phyloP scores from a whole-genome alignment of 148 eudicot genomes.

The Camellia lanceoleosa region DNA sequence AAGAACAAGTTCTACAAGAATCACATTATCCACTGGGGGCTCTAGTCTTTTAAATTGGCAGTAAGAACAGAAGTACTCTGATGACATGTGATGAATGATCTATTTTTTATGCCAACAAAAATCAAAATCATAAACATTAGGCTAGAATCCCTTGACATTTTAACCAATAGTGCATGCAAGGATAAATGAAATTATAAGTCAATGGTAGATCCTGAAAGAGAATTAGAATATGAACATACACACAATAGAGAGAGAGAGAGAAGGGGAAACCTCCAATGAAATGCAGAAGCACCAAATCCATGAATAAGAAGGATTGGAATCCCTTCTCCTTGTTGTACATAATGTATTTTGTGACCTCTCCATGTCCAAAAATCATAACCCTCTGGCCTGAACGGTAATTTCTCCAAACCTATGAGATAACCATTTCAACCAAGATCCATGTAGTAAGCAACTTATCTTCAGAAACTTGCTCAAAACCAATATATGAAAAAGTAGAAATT shows the following conservation, averaged over 20 bases:
- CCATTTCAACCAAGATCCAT: slow-evolving; percentile 1
- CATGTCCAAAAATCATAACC: slow-evolving; percentile 95
- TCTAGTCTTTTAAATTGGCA: slow-evolving; percentile 2
- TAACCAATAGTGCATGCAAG: neutral
- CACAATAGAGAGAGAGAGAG: neutral
- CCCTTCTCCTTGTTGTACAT: slow-evolving; percentile 89
- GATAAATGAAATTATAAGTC: neutral
- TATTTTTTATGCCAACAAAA: neutral
- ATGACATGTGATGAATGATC: neutral
- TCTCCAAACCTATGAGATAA: slow-evolving; percentile 59
- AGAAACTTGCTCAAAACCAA: neutral
- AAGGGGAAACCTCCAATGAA: slow-evolving; percentile 80
- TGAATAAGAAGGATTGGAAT: slow-evolving; percentile 81
- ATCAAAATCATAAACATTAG: neutral
- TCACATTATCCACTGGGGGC: neutral
- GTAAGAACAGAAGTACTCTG: neutral
- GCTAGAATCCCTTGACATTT: neutral
- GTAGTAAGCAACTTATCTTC: slow-evolving; percentile 6
- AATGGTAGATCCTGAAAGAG: neutral
- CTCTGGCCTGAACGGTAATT: slow-evolving; percentile 74
- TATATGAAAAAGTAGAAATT: neutral
- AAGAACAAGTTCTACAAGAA: neutral
- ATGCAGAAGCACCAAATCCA: slow-evolving; percentile 99
- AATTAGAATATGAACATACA: slow-evolving; percentile 3
- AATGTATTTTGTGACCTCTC: slow-evolving; percentile 87